A percentile compares a stretch with the other conserved stretches of the same genome.
Evolutionary conservation across 768 basidiomycete genomes (phyloP).

Genomic region (Tephrocybe sp.): DNA sequence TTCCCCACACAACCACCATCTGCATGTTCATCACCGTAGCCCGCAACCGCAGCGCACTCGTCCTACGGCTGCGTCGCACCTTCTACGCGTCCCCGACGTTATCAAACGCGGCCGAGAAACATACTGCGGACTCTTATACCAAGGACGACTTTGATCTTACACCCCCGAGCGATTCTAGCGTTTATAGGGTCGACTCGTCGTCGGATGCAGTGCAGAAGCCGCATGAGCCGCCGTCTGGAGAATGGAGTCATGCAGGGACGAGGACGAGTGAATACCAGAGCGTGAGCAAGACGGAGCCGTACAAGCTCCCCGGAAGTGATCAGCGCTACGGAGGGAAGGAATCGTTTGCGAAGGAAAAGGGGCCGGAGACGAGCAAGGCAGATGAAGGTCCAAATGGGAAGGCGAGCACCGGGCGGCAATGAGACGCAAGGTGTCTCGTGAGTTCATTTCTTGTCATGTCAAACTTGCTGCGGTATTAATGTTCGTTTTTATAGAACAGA

Average conservation of each 20-base stretch:
- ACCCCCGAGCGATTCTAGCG: constrained; percentile 37
- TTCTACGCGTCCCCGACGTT: constrained; percentile 4
- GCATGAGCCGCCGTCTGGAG: constrained; percentile 47
- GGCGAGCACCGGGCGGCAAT: constrained; percentile 35
- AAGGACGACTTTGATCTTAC: constrained; percentile 51
- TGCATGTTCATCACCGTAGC: constrained; percentile 13
- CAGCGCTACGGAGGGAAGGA: constrained; percentile 27
- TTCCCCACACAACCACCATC: constrained; percentile 4
- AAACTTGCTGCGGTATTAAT: neutral
- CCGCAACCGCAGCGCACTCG: constrained; percentile 4
- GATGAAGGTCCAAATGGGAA: constrained; percentile 38
- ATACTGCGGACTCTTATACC: constrained; percentile 43
- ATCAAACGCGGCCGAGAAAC: constrained; percentile 5
- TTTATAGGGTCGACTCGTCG: constrained; percentile 46
- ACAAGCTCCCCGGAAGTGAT: constrained; percentile 29
- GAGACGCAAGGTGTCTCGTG: constrained; percentile 21
- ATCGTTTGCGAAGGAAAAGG: constrained; percentile 29
- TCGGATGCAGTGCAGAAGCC: constrained; percentile 47
- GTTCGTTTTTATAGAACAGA: neutral
- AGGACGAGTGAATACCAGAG: constrained; percentile 35
- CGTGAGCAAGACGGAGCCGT: constrained; percentile 31
- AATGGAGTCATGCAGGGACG: constrained; percentile 42
- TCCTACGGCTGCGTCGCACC: constrained; percentile 8
- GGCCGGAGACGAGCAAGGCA: constrained; percentile 29
- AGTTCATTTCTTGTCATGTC: neutral